phyloP scores from a whole-genome alignment of 2,329 filamentous ascomycete species.

The Colletotrichum tropicale region DNA sequence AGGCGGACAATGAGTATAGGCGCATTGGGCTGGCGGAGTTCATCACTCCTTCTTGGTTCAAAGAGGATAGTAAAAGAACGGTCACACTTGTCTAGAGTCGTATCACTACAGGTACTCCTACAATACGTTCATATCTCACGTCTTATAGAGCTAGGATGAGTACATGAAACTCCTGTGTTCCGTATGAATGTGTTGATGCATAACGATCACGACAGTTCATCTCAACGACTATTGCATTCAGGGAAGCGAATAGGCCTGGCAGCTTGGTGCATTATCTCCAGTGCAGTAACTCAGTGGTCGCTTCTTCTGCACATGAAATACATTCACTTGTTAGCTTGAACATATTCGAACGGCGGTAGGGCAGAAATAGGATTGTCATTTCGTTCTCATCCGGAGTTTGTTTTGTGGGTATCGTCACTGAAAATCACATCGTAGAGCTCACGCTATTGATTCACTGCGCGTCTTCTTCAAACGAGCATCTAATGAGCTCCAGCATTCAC shows the following conservation, averaged over 20 bases:
- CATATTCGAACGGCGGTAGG: not conserved
- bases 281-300: not conserved
- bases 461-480: not conserved
- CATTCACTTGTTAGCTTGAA: not conserved
- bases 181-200: not conserved
- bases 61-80: not conserved
- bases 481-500: not conserved
- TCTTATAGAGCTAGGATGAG: not conserved
- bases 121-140: not conserved
- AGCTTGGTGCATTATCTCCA: not conserved
- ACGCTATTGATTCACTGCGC: not conserved
- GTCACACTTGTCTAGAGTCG: not conserved
- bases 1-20: not conserved
- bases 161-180: not conserved
- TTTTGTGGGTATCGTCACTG: not conserved
- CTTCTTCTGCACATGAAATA: not conserved
- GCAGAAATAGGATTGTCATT: not conserved
- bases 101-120: not conserved
- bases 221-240: not conserved
- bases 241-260: accelerated
- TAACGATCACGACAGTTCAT: not conserved
- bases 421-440: not conserved
- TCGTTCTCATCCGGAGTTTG: not conserved
- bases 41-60: not conserved
- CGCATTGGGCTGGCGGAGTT: not conserved